Evolutionary conservation across 169 alveolate genomes (phyloP), one percentile per base, ranked within the genome.

Genomic region (Plasmodium fragile): DNA sequence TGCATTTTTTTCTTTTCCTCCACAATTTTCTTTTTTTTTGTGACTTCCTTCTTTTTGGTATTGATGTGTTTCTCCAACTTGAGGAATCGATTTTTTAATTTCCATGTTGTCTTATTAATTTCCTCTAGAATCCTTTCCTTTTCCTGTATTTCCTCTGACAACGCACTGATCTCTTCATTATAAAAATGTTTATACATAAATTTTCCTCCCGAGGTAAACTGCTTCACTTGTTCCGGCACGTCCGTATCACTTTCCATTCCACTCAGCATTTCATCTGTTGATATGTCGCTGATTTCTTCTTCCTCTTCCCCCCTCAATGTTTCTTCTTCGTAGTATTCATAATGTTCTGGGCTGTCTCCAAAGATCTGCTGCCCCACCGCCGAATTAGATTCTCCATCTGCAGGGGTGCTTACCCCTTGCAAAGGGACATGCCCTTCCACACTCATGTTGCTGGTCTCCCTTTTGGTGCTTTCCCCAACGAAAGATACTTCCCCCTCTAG

Each of bases 241-340:
- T 65, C 93, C 18, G 59, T 55, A 22, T 83, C 92, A 22, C 59
- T 87, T 7, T 25, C 73, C 39, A 53, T 34, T 4, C 55, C 81
- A 16, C 90, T 87, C 8, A 87, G 5, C 28, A 87, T 77, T 8
- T 87, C 93, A 45, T 87, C 93, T 4, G 93, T 87, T 4, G 93
- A 87, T 10, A 87, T 78, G 34, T 53, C 93, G 34, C 93, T 87
- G 5, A 79, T 39, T 25, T 87, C 93, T 11, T 73, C 28, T 73
- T 52, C 83, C 16, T 25, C 70, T 10, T 11, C 39, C 22, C 25
- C 30, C 59, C 4, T 7, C 28, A 82, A n/a, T 1, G 78, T 81
- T 81, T 32, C 16, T 28, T 11, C n/a, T 73, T 39, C 25, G 39
- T 18, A 34, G 59, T 49, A 13, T 13, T 49, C 16, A 22, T 16